phyloP scores from a whole-genome alignment of 2,329 filamentous ascomycete species.

The Orbilia oligospora region DNA sequence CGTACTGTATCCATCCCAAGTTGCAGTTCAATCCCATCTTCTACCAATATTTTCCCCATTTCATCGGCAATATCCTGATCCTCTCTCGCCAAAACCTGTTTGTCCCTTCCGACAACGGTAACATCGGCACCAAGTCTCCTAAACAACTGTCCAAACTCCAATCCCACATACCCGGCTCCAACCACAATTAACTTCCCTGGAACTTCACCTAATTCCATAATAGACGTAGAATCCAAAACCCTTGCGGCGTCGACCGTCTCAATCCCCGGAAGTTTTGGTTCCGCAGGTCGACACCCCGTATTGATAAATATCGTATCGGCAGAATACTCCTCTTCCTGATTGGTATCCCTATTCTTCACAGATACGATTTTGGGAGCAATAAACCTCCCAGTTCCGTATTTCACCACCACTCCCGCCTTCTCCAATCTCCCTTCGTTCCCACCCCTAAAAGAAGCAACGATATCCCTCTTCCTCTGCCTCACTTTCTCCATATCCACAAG shows the following conservation, averaged over 20 bases:
- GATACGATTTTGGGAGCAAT: constrained; percentile 67
- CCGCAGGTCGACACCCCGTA: constrained; percentile 68
- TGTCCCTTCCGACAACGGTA: constrained; percentile 69
- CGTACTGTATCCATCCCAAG: constrained; percentile 38
- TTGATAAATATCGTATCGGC: constrained; percentile 70
- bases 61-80: constrained; percentile 70
- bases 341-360: constrained; percentile 65
- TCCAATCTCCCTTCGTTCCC: constrained; percentile 69
- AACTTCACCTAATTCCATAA: constrained; percentile 69
- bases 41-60: constrained; percentile 68
- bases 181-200: constrained; percentile 71
- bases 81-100: constrained; percentile 68
- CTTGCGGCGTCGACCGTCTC: constrained; percentile 66
- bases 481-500: constrained; percentile 70
- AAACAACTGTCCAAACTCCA: constrained; percentile 73
- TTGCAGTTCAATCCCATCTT: constrained; percentile 67
- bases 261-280: constrained; percentile 67
- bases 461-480: constrained; percentile 71
- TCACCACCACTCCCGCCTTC: constrained; percentile 68
- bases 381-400: constrained; percentile 70
- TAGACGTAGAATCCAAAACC: constrained; percentile 70
- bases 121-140: constrained; percentile 70
- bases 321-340: constrained; percentile 65
- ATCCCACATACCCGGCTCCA: constrained; percentile 72
- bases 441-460: constrained; percentile 70